These are phyloP conservation scores for Penicillium psychrofluorescens DNA, from an alignment of 495 filamentous ascomycete genomes.

Conservation along the genomic window DNA sequence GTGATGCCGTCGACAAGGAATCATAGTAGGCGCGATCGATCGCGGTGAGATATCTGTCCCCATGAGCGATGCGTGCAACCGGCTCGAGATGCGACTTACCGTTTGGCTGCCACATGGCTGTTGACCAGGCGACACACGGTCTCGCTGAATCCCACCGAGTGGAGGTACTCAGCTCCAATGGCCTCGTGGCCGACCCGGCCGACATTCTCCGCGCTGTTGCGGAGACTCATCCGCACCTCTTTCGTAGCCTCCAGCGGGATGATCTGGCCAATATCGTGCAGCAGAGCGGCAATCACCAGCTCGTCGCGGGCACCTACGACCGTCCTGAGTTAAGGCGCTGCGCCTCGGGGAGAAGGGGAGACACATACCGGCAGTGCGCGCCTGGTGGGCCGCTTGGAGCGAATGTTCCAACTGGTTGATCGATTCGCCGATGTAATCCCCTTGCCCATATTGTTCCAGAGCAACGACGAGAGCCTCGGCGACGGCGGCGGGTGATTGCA, in stretches of 20 bases:
- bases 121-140: conserved; percentile 31
- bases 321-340: too few species aligned
- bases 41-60: conserved; percentile 29
- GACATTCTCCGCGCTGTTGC: conserved; percentile 20
- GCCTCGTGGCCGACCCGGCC: conserved; percentile 36
- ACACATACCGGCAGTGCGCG: conserved; percentile 11
- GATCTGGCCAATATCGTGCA: conserved; percentile 42
- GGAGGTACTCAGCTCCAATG: conserved; percentile 34
- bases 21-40: conserved; percentile 29
- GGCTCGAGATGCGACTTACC: conserved; percentile 16
- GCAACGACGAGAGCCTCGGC: conserved; percentile 14
- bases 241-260: conserved; percentile 21
- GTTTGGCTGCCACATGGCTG: conserved; percentile 38
- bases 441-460: conserved; percentile 26
- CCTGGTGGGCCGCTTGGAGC: conserved; percentile 35
- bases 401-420: conserved; percentile 41
- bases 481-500: conserved; percentile 5
- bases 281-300: conserved; percentile 32
- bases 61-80: background rate
- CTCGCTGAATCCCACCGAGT: conserved; percentile 28
- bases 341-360: too few species aligned
- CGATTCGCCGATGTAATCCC: conserved; percentile 34
- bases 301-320: conserved; percentile 20
- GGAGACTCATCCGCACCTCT: conserved; percentile 23
- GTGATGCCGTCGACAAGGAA: conserved; percentile 29